Conservation (phyloP, 148 eudicot genomes). For the Suaeda aralocaspica region DNA sequence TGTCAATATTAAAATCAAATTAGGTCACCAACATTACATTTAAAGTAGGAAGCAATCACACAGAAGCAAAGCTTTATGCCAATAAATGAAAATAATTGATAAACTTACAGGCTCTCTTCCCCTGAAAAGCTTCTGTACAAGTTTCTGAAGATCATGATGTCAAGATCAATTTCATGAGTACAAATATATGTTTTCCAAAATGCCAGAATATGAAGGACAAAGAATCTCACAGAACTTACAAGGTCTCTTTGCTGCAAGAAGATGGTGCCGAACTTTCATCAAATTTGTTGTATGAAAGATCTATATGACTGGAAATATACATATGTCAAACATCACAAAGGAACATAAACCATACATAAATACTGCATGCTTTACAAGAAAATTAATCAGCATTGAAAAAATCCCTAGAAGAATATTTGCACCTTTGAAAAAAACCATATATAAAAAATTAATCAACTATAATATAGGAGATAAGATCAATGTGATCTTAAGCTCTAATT, state of each 20-base stretch:
- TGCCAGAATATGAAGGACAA: not conserved
- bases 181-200: not conserved
- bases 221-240: constrained; percentile 24
- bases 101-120: constrained; percentile 35
- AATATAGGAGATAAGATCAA: no score
- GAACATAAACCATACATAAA: not conserved
- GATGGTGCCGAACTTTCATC: constrained; percentile 26
- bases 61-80: not conserved
- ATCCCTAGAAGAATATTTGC: not conserved
- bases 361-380: not conserved
- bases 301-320: constrained; percentile 36
- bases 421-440: no score
- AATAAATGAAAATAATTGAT: not conserved
- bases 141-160: constrained; percentile 35
- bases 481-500: no score
- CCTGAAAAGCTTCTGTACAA: constrained; percentile 47
- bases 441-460: no score
- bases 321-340: constrained; percentile 1
- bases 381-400: not conserved
- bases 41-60: not conserved
- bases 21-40: constrained; percentile 14
- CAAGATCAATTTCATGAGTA: not conserved
- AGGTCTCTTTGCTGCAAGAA: constrained; percentile 30
- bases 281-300: constrained; percentile 66
- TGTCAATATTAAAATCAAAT: no score